These are phyloP conservation scores for Penicillium freii DNA, from an alignment of 2,329 filamentous ascomycete species.

Conservation along the genomic window DNA sequence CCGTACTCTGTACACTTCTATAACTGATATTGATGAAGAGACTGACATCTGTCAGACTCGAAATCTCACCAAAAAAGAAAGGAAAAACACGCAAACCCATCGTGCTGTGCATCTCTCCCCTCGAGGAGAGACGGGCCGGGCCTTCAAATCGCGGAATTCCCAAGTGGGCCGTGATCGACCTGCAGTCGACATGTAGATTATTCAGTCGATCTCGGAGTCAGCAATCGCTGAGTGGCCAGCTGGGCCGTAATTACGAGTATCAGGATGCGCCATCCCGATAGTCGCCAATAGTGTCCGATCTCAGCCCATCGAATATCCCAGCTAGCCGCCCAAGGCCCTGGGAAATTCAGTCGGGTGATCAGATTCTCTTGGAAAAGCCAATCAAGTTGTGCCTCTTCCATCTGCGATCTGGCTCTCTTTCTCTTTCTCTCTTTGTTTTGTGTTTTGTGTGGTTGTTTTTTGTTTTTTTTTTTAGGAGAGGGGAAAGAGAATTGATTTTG, in stretches of 20 bases:
- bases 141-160: slow-evolving; percentile 22
- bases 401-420: background rate
- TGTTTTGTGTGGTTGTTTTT: too few relatives aligned
- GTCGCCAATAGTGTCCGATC: slow-evolving; percentile 29
- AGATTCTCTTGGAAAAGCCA: background rate
- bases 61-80: slow-evolving; percentile 1
- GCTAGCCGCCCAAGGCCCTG: slow-evolving; percentile 27
- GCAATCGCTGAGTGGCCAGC: slow-evolving; percentile 13
- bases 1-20: background rate
- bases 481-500: background rate
- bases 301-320: slow-evolving; percentile 24
- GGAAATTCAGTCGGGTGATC: slow-evolving; percentile 21
- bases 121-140: slow-evolving; percentile 28
- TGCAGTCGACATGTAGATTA: slow-evolving; percentile 22
- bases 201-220: slow-evolving; percentile 15
- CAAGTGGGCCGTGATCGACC: slow-evolving; percentile 24
- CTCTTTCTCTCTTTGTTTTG: background rate
- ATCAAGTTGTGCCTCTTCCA: background rate
- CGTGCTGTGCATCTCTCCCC: slow-evolving; percentile 13
- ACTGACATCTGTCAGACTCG: slow-evolving; percentile 12
- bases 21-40: background rate
- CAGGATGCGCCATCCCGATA: slow-evolving; percentile 26
- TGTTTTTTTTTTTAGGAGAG: too few relatives aligned
- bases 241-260: slow-evolving; percentile 15
- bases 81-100: slow-evolving; percentile 9